Base-by-base conservation (phyloP, 1,284 basidiomycete genomes). In the Trichosporon sp. region DNA sequence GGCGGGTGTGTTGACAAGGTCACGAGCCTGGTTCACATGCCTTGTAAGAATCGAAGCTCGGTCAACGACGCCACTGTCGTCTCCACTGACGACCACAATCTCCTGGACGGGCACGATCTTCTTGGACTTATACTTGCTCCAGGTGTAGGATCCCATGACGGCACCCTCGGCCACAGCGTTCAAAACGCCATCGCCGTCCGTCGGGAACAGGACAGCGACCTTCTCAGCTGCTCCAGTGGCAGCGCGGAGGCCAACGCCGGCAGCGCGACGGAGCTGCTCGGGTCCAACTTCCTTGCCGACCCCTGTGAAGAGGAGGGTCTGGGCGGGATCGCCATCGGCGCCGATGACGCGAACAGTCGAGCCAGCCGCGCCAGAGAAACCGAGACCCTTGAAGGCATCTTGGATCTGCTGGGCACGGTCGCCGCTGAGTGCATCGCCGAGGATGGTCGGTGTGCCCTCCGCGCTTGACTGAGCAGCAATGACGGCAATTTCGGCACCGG, bases 191-290 rank as follows among this genome's bases (percentile, higher is more conserved):
- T 35, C 35, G 7, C 31, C 10, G 61, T 66, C 63, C 21, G 68
- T 59, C 14, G 68, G 68, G 21, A 69, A 51, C 14, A 63, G 19
- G 14, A 68, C 56, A 7, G 59, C 59, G 26, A 68, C 67, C 40
- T 68, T 68, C 32, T 21, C 4, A 14, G 59, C 59, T 16, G 46
- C 6, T 11, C 51, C 70, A 12, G 37, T 54, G 1, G 66, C 66
- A 1, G 59, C 37, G 21, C 70, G 70, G 14, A 68, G 26, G 5
- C 63, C 70, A 4, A 67, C 51, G 8, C 70, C 70, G 2, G 67
- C 70, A 11, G 67, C 66, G 7, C 64, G 66, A n/a, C 70, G 70
- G 32, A 71, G 67, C 11, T 40, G 21, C 64, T 71, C 70, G 51
- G 64, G 67, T 7, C 38, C 65, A 26, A 63, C 32, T 4, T 63